phyloP scores from a whole-genome alignment of 1,284 basidiomycete genomes.

The Boletus calvinii region DNA sequence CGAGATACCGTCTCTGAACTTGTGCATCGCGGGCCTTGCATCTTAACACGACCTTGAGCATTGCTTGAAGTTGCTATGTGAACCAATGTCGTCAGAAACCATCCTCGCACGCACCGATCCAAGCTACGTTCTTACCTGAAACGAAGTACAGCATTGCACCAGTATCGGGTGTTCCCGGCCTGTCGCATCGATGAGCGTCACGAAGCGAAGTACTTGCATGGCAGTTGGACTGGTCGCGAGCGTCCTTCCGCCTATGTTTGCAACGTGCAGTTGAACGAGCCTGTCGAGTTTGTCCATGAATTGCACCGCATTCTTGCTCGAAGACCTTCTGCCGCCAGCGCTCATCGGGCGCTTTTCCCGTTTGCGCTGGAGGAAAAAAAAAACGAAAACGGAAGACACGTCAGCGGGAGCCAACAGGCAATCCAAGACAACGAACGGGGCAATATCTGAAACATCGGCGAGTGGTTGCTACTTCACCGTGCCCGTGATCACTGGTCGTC shows the following conservation, averaged over 20 bases:
- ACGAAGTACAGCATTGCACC: slow-evolving; percentile 28
- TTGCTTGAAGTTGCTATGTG: slow-evolving; percentile 23
- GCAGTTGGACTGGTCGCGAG: slow-evolving; percentile 20
- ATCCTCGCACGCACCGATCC: neutral
- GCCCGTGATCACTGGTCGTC: neutral
- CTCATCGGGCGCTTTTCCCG: slow-evolving; percentile 14
- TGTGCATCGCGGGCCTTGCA: slow-evolving; percentile 23
- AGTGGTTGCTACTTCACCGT: neutral
- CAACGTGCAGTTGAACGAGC: slow-evolving; percentile 23
- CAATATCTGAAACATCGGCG: slow-evolving; percentile 13
- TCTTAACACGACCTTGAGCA: slow-evolving; percentile 19
- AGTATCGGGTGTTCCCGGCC: slow-evolving; percentile 26
- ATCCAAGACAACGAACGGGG: slow-evolving; percentile 11
- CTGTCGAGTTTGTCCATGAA: slow-evolving; percentile 22
- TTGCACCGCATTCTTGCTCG: slow-evolving; percentile 18
- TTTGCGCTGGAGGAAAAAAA: slow-evolving; percentile 16
- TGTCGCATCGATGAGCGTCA: slow-evolving; percentile 27
- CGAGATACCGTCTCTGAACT: slow-evolving; percentile 26
- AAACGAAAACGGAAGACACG: neutral
- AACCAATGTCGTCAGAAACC: neutral
- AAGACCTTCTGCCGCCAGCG: slow-evolving; percentile 3
- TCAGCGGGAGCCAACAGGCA: neutral
- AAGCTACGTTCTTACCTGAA: slow-evolving; percentile 17
- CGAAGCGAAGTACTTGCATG: slow-evolving; percentile 22
- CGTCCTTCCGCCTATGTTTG: slow-evolving; percentile 14